A percentile compares a stretch with the other conserved stretches of the same genome.
Conservation (phyloP, 1,284 basidiomycete genomes). For the Cutaneotrichosporon dermatis region DNA sequence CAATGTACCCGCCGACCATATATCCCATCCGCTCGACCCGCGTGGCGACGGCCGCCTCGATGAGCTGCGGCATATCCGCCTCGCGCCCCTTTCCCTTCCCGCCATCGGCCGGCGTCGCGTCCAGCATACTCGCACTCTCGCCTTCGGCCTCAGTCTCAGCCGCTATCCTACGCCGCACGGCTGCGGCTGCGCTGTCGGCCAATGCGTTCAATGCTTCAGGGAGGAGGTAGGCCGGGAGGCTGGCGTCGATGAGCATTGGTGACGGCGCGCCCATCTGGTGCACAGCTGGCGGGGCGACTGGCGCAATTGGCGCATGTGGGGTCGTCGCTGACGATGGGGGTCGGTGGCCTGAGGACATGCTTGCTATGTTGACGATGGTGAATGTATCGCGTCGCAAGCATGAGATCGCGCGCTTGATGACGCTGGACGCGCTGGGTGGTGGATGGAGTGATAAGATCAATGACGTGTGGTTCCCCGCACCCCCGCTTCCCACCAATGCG, state of each 20-base stretch:
- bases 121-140: not conserved
- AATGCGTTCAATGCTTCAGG: constrained; percentile 72
- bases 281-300: constrained; percentile 38
- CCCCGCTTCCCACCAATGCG: too few species aligned
- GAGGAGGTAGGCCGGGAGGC: constrained; percentile 76
- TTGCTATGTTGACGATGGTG: not conserved
- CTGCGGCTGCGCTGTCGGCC: constrained; percentile 64
- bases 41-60: constrained; percentile 64
- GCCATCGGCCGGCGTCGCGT: constrained; percentile 14
- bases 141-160: constrained; percentile 27
- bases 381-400: too few species aligned
- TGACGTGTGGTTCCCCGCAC: constrained; percentile 17
- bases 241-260: constrained; percentile 60
- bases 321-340: constrained; percentile 35
- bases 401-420: not conserved
- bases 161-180: constrained; percentile 53
- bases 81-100: constrained; percentile 36
- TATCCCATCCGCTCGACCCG: constrained; percentile 77
- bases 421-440: not conserved
- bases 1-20: constrained; percentile 79
- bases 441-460: not conserved
- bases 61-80: constrained; percentile 55
- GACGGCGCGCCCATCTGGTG: constrained; percentile 45
- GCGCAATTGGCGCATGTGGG: constrained; percentile 27
- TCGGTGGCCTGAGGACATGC: constrained; percentile 32